phyloP scores from a whole-genome alignment of 2,329 filamentous ascomycete genomes.

The Zasmidium cellare region DNA sequence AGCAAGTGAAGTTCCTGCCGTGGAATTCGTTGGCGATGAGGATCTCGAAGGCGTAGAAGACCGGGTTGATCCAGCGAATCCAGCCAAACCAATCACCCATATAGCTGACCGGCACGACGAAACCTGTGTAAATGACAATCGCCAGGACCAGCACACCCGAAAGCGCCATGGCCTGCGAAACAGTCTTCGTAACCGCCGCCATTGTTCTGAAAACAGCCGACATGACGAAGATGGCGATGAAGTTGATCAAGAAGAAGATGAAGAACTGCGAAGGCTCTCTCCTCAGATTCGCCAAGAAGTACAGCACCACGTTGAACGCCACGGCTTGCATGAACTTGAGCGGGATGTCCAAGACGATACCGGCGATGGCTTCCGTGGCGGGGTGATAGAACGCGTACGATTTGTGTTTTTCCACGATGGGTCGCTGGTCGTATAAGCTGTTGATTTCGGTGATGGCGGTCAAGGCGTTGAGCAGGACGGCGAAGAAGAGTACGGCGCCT shows the following conservation, averaged over 20 bases:
- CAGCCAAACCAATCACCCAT: slow-evolving; percentile 60
- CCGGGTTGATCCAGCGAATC: slow-evolving; percentile 51
- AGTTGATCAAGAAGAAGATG: slow-evolving; percentile 63
- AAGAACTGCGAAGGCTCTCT: slow-evolving; percentile 54
- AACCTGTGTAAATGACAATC: slow-evolving; percentile 65
- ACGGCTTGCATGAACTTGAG: slow-evolving; percentile 55
- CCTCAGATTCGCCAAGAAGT: slow-evolving; percentile 56
- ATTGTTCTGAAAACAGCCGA: slow-evolving; percentile 61
- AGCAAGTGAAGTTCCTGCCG: slow-evolving; percentile 35
- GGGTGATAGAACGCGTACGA: slow-evolving; percentile 44
- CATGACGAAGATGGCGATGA: slow-evolving; percentile 56
- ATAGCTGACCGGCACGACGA: slow-evolving; percentile 28
- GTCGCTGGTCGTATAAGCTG: slow-evolving; percentile 54
- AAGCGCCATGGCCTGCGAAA: slow-evolving; percentile 64
- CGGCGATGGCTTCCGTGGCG: slow-evolving; percentile 52
- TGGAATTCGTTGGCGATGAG: slow-evolving; percentile 57
- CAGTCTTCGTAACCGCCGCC: slow-evolving; percentile 58
- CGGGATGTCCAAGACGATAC: slow-evolving; percentile 57
- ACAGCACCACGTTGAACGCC: slow-evolving; percentile 58
- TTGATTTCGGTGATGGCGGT: slow-evolving; percentile 67
- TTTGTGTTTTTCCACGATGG: slow-evolving; percentile 50
- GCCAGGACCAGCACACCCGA: slow-evolving; percentile 55
- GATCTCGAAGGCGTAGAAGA: slow-evolving; percentile 66
- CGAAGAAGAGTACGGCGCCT: slow-evolving; percentile 61
- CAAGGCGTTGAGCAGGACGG: slow-evolving; percentile 60